A percentile compares a stretch with the other conserved stretches of the same genome.
Conservation (phyloP, 768 basidiomycete genomes). For the Calocybe gangraenosa region DNA sequence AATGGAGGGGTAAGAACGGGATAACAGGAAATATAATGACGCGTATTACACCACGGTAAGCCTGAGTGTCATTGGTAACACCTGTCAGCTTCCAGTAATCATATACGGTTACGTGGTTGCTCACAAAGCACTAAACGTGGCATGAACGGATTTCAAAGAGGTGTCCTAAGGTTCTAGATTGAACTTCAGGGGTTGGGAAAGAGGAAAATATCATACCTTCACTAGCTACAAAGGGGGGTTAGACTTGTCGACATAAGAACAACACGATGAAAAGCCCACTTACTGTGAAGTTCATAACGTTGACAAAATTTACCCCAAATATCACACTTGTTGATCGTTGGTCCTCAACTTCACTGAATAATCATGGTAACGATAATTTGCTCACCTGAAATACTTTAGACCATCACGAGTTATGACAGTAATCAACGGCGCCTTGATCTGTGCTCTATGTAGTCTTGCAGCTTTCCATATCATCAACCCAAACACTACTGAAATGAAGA, state of each 20-base stretch:
- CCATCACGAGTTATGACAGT: conserved; percentile 13
- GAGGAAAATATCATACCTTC: background rate
- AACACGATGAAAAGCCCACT: background rate
- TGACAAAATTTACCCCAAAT: conserved; percentile 11
- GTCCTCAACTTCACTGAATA: background rate
- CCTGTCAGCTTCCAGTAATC: no score
- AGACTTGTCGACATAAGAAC: background rate
- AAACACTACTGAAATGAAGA: conserved; percentile 13
- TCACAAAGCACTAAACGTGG: no score
- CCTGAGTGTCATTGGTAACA: no score
- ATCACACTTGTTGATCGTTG: conserved; percentile 5
- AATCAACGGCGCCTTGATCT: conserved; percentile 12
- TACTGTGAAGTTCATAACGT: conserved; percentile 14
- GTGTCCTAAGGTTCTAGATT: background rate
- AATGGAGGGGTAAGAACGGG: no score
- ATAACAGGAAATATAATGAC: no score
- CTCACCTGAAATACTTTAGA: conserved; percentile 14
- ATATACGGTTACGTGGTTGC: no score
- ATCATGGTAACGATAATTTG: background rate
- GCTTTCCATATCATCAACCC: conserved; percentile 16
- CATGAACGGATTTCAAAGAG: no score
- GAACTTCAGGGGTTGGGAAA: no score
- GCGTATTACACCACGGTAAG: no score
- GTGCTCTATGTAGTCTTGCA: conserved; percentile 2
- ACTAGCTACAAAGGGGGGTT: conserved; percentile 5